These are phyloP conservation scores for Aspergillus nomiae DNA, from an alignment of 2,329 filamentous ascomycete species.

Conservation along the genomic window DNA sequence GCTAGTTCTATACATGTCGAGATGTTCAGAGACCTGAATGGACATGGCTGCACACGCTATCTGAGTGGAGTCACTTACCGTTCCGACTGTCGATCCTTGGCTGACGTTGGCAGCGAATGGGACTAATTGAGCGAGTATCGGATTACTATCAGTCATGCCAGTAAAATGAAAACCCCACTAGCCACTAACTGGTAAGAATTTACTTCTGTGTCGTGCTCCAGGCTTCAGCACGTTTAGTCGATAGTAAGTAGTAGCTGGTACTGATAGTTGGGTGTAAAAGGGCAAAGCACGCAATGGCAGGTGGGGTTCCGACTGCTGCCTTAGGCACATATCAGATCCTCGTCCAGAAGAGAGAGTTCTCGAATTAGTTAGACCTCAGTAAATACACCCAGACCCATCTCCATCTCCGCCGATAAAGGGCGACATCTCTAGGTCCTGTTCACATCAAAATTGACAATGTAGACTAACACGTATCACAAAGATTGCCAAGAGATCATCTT, in stretches of 20 bases:
- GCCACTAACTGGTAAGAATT: neutral
- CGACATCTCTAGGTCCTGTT: neutral
- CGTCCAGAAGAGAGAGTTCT: neutral
- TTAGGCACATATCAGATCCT: neutral
- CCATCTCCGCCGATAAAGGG: neutral
- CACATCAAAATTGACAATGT: neutral
- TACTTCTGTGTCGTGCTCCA: neutral
- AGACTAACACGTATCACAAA: slow-evolving; percentile 8
- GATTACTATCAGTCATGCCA: neutral
- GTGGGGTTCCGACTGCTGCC: neutral
- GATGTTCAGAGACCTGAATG: neutral
- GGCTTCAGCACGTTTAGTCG: neutral
- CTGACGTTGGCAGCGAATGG: slow-evolving; percentile 2
- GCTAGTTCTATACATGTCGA: slow-evolving; percentile 1
- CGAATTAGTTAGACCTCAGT: slow-evolving; percentile 5
- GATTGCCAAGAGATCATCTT: slow-evolving; percentile 10
- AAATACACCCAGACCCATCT: slow-evolving; percentile 1
- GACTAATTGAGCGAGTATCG: neutral
- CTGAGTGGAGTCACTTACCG: slow-evolving; percentile 6
- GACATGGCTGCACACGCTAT: neutral
- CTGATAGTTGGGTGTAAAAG: neutral
- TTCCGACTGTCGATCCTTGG: slow-evolving; percentile 13
- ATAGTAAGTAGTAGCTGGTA: neutral
- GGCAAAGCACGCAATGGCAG: too few species aligned
- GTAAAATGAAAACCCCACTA: neutral